phyloP scores from a whole-genome alignment of 345 rosid genomes.

The Gossypium anomalum region DNA sequence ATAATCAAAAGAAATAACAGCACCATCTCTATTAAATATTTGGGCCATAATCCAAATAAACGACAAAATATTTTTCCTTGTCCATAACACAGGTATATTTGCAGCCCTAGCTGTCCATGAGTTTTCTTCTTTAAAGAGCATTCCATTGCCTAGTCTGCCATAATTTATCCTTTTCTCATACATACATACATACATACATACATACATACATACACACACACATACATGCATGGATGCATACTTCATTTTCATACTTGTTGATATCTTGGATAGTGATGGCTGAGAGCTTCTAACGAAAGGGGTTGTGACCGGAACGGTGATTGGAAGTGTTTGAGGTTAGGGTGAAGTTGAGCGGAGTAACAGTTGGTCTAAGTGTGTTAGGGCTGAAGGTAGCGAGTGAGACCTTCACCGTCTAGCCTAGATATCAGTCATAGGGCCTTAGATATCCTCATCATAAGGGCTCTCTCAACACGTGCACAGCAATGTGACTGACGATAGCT shows the following conservation, averaged over 20 bases:
- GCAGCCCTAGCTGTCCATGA: constrained; percentile 10
- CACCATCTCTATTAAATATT: not conserved
- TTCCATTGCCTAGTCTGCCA: no score
- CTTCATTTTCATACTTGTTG: not conserved
- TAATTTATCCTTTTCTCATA: no score
- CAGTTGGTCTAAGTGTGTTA: not conserved
- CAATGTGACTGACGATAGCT: not conserved
- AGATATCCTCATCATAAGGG: no score
- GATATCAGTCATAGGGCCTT: no score
- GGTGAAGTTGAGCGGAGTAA: not conserved
- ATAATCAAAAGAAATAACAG: not conserved
- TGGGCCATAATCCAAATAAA: not conserved
- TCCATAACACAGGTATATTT: constrained; percentile 1
- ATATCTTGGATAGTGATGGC: not conserved
- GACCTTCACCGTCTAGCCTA: not conserved
- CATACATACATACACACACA: no score
- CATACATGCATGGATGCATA: not conserved
- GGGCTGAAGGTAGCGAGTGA: not conserved
- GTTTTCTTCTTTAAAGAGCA: not conserved
- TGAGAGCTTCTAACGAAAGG: not conserved
- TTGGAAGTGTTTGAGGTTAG: not conserved
- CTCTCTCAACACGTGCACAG: no score
- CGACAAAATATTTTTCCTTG: not conserved
- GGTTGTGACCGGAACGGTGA: not conserved
- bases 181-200: no score